phyloP scores from a whole-genome alignment of 129 eudicot genomes.

The Ambrosia trifida region DNA sequence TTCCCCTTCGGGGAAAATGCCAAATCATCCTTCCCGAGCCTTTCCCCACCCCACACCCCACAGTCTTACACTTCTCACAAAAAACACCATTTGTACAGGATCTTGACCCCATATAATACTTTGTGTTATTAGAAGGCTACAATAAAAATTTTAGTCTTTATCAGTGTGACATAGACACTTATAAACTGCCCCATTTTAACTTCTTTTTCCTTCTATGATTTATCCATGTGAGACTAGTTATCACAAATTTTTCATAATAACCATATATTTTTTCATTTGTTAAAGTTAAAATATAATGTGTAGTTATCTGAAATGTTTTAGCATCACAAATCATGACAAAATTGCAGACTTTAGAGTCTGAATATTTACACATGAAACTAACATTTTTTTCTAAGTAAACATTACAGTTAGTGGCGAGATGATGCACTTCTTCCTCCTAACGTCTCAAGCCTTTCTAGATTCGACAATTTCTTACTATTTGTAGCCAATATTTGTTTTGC shows the following conservation, averaged over 20 bases:
- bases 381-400: constrained; percentile 14
- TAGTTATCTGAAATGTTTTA: constrained; percentile 14
- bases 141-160: no score
- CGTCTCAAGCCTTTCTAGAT: constrained; percentile 64
- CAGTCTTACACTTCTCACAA: no score
- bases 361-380: constrained; percentile 33
- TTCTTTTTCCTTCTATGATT: neutral
- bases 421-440: constrained; percentile 79
- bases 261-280: neutral
- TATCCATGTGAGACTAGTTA: neutral
- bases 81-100: no score
- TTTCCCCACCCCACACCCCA: no score
- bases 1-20: no score
- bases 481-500: constrained; percentile 44
- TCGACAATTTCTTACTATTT: constrained; percentile 52
- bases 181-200: neutral
- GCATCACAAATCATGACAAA: constrained; percentile 33
- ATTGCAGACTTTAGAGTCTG: constrained; percentile 36
- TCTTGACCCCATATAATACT: no score
- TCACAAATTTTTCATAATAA: neutral
- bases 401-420: constrained; percentile 52
- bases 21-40: no score
- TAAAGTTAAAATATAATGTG: constrained; percentile 33
- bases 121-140: no score
- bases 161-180: no score